Conservation (phyloP, 2,329 filamentous ascomycete species). For the Fusarium anthophilum region DNA sequence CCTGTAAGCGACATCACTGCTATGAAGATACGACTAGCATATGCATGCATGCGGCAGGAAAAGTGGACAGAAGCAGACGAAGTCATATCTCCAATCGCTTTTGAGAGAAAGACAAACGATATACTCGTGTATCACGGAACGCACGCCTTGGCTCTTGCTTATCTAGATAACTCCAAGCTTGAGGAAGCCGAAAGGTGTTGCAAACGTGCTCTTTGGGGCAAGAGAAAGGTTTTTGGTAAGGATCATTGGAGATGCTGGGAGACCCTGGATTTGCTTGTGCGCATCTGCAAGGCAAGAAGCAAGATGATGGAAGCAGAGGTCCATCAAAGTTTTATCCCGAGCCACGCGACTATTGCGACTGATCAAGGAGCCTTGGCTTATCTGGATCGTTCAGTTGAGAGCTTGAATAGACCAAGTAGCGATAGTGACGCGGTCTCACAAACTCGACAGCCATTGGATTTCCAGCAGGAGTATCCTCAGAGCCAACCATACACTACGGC, state of each 20-base stretch:
- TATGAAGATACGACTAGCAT: not conserved
- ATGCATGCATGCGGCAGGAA: not conserved
- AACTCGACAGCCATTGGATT: not conserved
- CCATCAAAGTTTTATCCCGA: not conserved
- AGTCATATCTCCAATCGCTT: not conserved
- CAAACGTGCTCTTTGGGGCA: not conserved
- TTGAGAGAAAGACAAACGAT: not conserved
- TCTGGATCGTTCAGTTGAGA: not conserved
- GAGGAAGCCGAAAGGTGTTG: not conserved
- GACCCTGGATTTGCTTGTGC: not conserved
- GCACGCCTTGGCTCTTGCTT: not conserved
- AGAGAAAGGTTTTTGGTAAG: not conserved
- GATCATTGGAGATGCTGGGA: not conserved
- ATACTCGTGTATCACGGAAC: not conserved
- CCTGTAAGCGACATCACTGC: not conserved
- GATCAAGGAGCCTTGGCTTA: not conserved
- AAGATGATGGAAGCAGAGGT: not conserved
- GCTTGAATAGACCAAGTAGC: fast-evolving
- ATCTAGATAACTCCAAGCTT: not conserved
- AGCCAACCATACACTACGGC: not conserved
- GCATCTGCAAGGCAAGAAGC: not conserved
- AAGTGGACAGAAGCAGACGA: not conserved
- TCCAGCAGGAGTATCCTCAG: not conserved
- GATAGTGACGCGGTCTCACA: not conserved
- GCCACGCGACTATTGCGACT: not conserved